phyloP scores from a whole-genome alignment of 768 basidiomycete genomes.

The Tephrocybe sp. region DNA sequence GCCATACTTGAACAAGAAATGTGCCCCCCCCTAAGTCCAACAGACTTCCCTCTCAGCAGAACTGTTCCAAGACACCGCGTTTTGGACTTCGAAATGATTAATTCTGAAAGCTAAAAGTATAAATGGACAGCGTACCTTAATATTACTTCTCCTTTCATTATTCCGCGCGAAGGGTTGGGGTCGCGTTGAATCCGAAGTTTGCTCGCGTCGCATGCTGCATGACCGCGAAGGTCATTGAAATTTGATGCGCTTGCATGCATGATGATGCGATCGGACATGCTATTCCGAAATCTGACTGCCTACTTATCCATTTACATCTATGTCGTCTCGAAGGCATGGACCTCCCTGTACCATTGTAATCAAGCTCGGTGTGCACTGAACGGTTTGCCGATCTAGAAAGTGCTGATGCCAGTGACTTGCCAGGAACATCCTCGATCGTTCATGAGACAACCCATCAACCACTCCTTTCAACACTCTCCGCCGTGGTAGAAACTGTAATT shows the following conservation, averaged over 20 bases:
- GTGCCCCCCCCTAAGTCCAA: too few relatives aligned
- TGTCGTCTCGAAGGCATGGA: conserved; percentile 23
- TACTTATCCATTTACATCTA: background rate
- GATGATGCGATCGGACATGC: background rate
- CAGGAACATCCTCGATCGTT: conserved; percentile 95
- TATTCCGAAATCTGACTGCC: background rate
- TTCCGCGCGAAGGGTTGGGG: too few relatives aligned
- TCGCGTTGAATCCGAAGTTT: too few relatives aligned
- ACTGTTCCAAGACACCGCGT: too few relatives aligned
- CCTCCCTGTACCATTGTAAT: conserved; percentile 73
- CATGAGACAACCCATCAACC: conserved; percentile 93
- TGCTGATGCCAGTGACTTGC: background rate
- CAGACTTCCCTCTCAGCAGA: too few relatives aligned
- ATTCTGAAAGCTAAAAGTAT: too few relatives aligned
- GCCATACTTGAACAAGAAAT: too few relatives aligned
- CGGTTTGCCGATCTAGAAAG: too few relatives aligned
- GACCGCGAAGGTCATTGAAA: background rate
- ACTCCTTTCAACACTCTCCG: conserved; percentile 85
- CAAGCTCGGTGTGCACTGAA: conserved; percentile 61
- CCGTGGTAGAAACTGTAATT: conserved; percentile 88
- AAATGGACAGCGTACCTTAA: too few relatives aligned
- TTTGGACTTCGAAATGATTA: too few relatives aligned
- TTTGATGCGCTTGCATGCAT: background rate
- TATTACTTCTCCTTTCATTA: too few relatives aligned
- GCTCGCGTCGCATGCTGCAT: too few relatives aligned